Conservation (phyloP, 2,329 filamentous ascomycete genomes). For the Nannizziopsis arthrosporioides region DNA sequence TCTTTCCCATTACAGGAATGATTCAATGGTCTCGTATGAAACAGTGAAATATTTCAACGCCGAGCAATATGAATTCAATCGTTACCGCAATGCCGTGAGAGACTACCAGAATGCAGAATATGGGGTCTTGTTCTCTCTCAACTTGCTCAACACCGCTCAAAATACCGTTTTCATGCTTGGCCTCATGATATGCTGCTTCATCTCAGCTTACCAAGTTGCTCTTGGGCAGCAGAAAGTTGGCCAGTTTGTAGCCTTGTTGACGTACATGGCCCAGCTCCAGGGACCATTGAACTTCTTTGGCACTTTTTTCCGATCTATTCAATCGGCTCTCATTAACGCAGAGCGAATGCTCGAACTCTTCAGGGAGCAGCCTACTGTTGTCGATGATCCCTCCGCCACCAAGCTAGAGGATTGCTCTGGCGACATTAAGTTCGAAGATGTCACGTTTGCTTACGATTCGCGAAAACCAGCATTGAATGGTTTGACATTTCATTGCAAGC, state of each 20-base stretch:
- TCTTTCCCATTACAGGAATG: conserved; percentile 48
- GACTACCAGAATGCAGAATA: conserved; percentile 65
- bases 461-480: conserved; percentile 75
- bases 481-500: conserved; percentile 70
- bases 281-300: conserved; percentile 78
- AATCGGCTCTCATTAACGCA: conserved; percentile 93
- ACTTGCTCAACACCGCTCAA: conserved; percentile 70
- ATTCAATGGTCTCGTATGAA: conserved; percentile 98
- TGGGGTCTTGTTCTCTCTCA: conserved; percentile 63
- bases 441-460: conserved; percentile 80
- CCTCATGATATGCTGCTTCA: conserved; percentile 57
- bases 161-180: conserved; percentile 70
- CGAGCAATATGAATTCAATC: conserved; percentile 63
- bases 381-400: conserved; percentile 58
- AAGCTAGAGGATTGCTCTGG: conserved; percentile 60
- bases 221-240: conserved; percentile 54
- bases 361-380: conserved; percentile 85
- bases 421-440: conserved; percentile 74
- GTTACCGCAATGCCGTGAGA: conserved; percentile 59
- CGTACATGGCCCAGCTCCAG: conserved; percentile 69
- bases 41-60: conserved; percentile 87
- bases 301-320: conserved; percentile 89
- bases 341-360: conserved; percentile 92
- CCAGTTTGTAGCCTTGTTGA: conserved; percentile 60
- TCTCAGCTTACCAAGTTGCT: conserved; percentile 66